A percentile compares a stretch with the other conserved stretches of the same genome.
Conservation (phyloP, 2,329 filamentous ascomycete genomes). For the Stenocarpella maydis region DNA sequence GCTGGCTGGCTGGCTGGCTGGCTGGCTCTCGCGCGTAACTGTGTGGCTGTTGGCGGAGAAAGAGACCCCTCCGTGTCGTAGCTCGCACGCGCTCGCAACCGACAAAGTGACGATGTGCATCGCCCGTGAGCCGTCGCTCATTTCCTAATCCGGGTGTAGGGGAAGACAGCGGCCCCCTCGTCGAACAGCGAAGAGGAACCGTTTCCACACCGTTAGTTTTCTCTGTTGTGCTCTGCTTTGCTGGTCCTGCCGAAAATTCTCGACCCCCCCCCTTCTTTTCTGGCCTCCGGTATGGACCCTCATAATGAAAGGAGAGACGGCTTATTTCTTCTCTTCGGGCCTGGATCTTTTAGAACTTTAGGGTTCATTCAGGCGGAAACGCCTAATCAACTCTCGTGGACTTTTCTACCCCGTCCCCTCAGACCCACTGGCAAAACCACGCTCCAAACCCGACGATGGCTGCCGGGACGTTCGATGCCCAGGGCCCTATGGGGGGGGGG, state of each 20-base stretch:
- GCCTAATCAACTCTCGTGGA: slow-evolving; percentile 27
- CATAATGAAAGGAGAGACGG: background rate
- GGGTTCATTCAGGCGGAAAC: background rate
- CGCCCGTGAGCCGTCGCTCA: background rate
- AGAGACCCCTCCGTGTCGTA: background rate
- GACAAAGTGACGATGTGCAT: slow-evolving; percentile 8
- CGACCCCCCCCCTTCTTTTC: slow-evolving; percentile 1
- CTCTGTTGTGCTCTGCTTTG: no score
- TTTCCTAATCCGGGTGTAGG: slow-evolving; percentile 14
- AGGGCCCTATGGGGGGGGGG: background rate
- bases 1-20: background rate
- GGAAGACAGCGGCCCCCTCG: background rate
- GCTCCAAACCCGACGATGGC: slow-evolving; percentile 16
- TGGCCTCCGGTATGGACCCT: background rate
- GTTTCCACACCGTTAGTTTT: slow-evolving; percentile 31
- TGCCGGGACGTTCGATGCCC: background rate
- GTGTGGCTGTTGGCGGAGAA: background rate
- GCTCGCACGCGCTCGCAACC: slow-evolving; percentile 13
- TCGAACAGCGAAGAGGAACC: background rate
- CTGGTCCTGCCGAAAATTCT: no score
- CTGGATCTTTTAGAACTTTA: background rate
- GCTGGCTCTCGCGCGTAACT: background rate
- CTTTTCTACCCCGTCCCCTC: background rate
- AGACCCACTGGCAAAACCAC: slow-evolving; percentile 20
- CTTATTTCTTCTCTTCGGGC: slow-evolving; percentile 8